Evolutionary conservation across 306 rosid species (phyloP), one percentile per base, ranked within the genome.

Genomic region (Heteromeles arbutifolia): DNA sequence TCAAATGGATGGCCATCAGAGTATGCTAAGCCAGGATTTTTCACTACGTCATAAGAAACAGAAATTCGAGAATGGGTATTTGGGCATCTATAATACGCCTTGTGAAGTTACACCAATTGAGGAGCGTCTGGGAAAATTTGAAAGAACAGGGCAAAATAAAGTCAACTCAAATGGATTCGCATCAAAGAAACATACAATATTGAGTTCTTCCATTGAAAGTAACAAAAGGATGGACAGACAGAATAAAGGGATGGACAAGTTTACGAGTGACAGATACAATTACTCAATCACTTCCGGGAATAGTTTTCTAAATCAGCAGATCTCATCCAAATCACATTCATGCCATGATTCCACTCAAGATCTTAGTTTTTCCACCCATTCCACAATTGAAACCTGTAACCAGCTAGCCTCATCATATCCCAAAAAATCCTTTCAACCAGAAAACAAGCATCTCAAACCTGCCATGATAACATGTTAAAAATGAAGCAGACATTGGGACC

Each of bases 31-130:
- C 83, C 31, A 34, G 64, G 81, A 69, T 15, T 56, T 78, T 72
- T 68, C 68, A 54, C 73, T 76, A 82, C 69, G 78, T 32, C 80
- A 50, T 53, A 90, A 85, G 75, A 90, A 77, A 81, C 83, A 71
- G 80, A 90, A 77, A 85, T 72, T 79, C 68, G 79, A 83, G 74
- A 73, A 80, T 66, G 82, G 61, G 68, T 58, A 52, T 65, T 58
- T 81, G 84, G 80, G 86, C 59, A 68, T 79, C 72, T 25, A 28
- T 43, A 74, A 77, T 54, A 82, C 61, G 73, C 71, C 85, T 45
- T 45, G 6, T 45, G 53, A 45, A 45, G 53, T 45, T 45, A 45
- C 53, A 73, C 77, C 76, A 43, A 61, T 80, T 31, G 76, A 85
- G 74, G 78, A 81, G 26, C 22, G 39, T 58, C 70, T 80, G 15